These are phyloP conservation scores for Thuidium tamariscinum DNA, from an alignment of 225 moss, liverwort and hornwort genomes.

Conservation along the genomic window DNA sequence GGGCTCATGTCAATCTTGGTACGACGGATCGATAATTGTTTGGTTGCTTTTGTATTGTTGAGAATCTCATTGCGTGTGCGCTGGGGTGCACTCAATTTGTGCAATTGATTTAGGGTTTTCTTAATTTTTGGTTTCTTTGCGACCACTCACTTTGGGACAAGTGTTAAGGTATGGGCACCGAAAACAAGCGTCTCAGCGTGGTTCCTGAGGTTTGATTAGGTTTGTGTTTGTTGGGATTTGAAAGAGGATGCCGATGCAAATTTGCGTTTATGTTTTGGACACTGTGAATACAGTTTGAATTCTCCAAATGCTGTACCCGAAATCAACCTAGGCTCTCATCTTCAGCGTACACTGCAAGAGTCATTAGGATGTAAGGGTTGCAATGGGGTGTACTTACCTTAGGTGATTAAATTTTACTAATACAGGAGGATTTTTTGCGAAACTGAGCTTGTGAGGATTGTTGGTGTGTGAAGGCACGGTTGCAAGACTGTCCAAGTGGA, in stretches of 20 bases:
- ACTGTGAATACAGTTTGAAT: neutral
- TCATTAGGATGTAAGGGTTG: neutral
- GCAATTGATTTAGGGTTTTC: constrained; percentile 3
- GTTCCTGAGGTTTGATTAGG: neutral
- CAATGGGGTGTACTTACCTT: neutral
- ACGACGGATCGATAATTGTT: neutral
- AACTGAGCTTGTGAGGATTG: neutral
- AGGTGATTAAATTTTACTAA: neutral
- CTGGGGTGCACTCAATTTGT: neutral
- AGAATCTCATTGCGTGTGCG: neutral
- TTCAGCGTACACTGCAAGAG: neutral
- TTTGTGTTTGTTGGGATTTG: neutral
- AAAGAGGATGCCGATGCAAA: neutral
- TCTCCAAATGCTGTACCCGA: neutral
- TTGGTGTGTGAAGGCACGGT: constrained; percentile 17
- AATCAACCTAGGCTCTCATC: neutral
- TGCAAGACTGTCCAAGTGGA: constrained; percentile 22
- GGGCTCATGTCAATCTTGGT: constrained; percentile 24
- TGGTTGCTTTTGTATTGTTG: neutral
- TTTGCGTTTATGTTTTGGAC: too few relatives aligned
- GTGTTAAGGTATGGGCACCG: neutral
- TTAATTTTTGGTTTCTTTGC: neutral
- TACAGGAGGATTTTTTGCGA: neutral
- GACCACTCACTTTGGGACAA: neutral
- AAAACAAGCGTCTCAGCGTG: neutral